Conservation (phyloP, 1,284 basidiomycete species). For the Puccinia brachypodii region DNA sequence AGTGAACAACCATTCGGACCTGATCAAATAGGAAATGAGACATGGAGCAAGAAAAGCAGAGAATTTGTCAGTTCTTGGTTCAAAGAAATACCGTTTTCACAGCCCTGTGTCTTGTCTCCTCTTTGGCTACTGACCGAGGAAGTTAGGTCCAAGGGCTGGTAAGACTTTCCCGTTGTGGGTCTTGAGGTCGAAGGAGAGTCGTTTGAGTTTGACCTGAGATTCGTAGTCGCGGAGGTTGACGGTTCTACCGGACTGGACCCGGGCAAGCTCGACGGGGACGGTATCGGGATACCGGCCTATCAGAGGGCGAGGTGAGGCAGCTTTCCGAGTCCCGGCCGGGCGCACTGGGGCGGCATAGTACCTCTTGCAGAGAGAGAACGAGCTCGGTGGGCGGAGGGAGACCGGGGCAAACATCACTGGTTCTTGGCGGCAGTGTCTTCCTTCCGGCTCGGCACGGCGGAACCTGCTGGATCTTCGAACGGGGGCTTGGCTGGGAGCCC, state of each 20-base stretch:
- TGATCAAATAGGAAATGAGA: no score
- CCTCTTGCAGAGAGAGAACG: neutral
- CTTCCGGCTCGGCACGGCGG: no score
- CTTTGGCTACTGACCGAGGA: slow-evolving; percentile 22
- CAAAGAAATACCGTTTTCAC: neutral
- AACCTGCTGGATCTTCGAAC: no score
- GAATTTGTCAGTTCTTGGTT: neutral
- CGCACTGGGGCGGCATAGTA: neutral
- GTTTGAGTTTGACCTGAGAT: slow-evolving; percentile 32
- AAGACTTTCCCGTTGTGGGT: slow-evolving; percentile 40
- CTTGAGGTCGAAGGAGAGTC: slow-evolving; percentile 44
- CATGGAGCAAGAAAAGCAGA: neutral
- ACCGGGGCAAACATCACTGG: neutral
- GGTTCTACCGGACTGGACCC: slow-evolving; percentile 39
- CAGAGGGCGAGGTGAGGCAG: slow-evolving; percentile 9
- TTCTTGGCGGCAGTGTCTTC: neutral
- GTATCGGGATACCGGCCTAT: slow-evolving; percentile 27
- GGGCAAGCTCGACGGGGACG: slow-evolving; percentile 34
- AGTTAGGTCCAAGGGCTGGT: slow-evolving; percentile 19
- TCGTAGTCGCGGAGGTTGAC: slow-evolving; percentile 47
- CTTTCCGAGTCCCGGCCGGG: neutral
- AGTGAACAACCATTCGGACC: slow-evolving; percentile 47
- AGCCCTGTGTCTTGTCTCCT: neutral
- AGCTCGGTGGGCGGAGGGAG: neutral
- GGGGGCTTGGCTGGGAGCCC: no score